A percentile compares a stretch with the other conserved stretches of the same genome.
Evolutionary conservation across 331 rosid species (phyloP).

Genomic region (Spiraea crenata): DNA sequence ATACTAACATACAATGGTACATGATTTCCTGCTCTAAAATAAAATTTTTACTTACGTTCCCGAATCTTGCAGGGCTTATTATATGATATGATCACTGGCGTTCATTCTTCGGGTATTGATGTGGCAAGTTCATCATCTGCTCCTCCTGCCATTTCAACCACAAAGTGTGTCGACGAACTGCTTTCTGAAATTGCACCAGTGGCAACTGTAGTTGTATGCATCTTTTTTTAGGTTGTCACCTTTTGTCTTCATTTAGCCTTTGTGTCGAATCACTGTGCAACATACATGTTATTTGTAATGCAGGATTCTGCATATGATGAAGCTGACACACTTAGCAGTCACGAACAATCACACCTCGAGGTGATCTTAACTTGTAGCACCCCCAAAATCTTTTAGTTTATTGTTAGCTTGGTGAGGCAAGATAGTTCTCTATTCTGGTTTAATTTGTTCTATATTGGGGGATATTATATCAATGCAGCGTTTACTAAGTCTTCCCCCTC

Average conservation of each 20-base stretch:
- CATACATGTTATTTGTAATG: constrained; percentile 25
- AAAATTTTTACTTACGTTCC: constrained; percentile 7
- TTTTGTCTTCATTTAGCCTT: constrained; percentile 14
- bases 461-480: neutral
- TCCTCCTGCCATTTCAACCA: constrained; percentile 53
- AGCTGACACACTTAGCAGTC: constrained; percentile 37
- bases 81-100: constrained; percentile 78
- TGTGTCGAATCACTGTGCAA: constrained; percentile 6
- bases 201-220: constrained; percentile 41
- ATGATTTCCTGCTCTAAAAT: neutral
- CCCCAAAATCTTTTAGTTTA: constrained; percentile 21
- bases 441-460: neutral
- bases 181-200: constrained; percentile 68
- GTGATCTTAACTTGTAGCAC: constrained; percentile 42
- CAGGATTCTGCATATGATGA: constrained; percentile 57
- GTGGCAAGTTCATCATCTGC: constrained; percentile 91
- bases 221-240: neutral
- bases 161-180: constrained; percentile 70
- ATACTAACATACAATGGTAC: neutral
- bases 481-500: neutral
- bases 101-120: constrained; percentile 54
- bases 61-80: constrained; percentile 58
- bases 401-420: constrained; percentile 6
- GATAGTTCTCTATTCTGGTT: neutral
- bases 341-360: constrained; percentile 53